Percentiles rank a stretch among this genome's conserved stretches.
These are phyloP conservation scores for Acanthamoeba royreba DNA, from an alignment of 208 protist species.

Conservation along the genomic window DNA sequence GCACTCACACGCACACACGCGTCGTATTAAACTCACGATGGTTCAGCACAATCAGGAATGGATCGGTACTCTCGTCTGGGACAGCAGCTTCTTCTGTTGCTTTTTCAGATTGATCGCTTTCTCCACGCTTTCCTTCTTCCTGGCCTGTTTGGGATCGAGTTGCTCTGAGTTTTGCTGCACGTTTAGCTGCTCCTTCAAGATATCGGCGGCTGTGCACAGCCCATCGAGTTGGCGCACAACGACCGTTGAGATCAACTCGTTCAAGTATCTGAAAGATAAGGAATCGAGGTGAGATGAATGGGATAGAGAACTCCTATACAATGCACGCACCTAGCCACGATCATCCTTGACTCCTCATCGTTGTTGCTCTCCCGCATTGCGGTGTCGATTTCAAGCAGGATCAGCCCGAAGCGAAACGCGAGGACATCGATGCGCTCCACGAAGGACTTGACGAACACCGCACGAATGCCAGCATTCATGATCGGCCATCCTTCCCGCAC, in stretches of 20 bases:
- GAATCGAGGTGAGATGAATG: neutral
- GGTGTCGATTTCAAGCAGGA: neutral
- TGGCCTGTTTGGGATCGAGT: no score
- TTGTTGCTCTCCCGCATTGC: neutral
- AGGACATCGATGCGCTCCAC: neutral
- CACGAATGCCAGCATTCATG: neutral
- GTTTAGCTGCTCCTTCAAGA: neutral
- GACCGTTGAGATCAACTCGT: neutral
- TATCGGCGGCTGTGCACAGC: neutral
- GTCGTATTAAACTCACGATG: no score
- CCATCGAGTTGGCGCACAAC: neutral
- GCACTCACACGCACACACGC: neutral
- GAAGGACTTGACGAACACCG: neutral
- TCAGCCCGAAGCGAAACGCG: neutral
- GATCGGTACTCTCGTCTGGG: neutral
- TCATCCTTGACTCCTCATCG: neutral
- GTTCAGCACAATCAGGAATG: neutral
- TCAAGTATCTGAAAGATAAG: neutral
- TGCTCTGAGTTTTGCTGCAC: no score
- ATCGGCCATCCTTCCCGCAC: neutral
- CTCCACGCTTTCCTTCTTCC: neutral
- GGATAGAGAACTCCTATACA: neutral
- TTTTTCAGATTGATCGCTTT: neutral
- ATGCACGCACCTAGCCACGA: neutral
- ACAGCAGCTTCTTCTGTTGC: neutral